phyloP scores from a whole-genome alignment of 768 basidiomycete genomes.

The Lepiota venenata region DNA sequence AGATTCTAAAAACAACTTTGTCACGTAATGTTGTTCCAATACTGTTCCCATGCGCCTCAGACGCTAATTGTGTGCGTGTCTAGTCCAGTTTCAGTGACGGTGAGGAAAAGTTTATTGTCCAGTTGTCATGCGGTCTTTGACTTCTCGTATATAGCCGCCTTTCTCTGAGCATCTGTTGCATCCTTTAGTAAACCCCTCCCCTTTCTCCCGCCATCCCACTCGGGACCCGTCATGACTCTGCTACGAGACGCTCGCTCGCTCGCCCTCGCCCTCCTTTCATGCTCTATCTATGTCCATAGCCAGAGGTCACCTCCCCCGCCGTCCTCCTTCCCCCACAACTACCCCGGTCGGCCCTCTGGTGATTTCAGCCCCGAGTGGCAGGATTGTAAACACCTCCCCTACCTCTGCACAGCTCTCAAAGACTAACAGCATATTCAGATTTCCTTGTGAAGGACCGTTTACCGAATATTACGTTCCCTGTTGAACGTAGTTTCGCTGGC shows the following conservation, averaged over 20 bases:
- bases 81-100: too few species aligned
- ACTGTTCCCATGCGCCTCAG: too few species aligned
- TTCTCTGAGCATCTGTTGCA: background rate
- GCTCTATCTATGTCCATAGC: slow-evolving; percentile 16
- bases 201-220: slow-evolving; percentile 1
- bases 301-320: slow-evolving; percentile 27
- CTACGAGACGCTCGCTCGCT: slow-evolving; percentile 21
- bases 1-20: too few species aligned
- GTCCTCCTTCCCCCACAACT: slow-evolving; percentile 43
- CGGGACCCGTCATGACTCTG: slow-evolving; percentile 18
- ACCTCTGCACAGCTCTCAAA: background rate
- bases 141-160: background rate
- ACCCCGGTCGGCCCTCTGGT: slow-evolving; percentile 42
- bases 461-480: slow-evolving; percentile 58
- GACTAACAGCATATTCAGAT: slow-evolving; percentile 32
- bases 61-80: too few species aligned
- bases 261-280: slow-evolving; percentile 19
- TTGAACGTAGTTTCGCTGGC: slow-evolving; percentile 56
- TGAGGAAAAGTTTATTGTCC: too few species aligned
- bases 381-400: slow-evolving; percentile 38
- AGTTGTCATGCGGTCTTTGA: too few species aligned
- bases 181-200: background rate
- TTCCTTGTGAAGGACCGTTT: slow-evolving; percentile 53
- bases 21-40: too few species aligned
- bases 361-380: slow-evolving; percentile 61